phyloP scores from a whole-genome alignment of 306 rosid genomes.

The Cicer yamashitae region DNA sequence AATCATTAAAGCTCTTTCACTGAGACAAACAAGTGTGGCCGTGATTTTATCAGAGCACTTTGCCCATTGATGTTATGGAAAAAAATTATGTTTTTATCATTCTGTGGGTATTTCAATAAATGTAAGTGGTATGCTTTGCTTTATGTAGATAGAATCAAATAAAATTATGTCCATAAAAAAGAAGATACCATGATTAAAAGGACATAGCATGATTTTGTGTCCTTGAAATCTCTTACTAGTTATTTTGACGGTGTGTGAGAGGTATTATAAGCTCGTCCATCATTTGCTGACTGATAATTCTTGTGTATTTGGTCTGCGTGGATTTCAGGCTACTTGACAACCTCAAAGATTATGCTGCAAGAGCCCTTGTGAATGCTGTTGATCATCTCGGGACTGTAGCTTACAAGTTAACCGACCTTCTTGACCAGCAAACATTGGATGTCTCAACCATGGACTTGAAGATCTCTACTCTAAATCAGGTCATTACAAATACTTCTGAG shows the following conservation, averaged over 20 bases:
- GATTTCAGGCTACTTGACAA: conserved; percentile 78
- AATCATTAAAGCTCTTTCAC: conserved; percentile 15
- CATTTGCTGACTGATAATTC: conserved; percentile 4
- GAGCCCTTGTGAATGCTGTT: conserved; percentile 91
- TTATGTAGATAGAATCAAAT: background rate
- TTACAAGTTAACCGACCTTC: conserved; percentile 79
- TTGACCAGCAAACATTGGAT: conserved; percentile 80
- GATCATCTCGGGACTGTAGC: conserved; percentile 99
- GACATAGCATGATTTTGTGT: conserved; percentile 23
- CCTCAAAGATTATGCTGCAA: conserved; percentile 90
- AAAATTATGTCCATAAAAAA: background rate
- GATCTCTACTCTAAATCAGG: conserved; percentile 78
- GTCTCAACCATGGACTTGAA: conserved; percentile 76
- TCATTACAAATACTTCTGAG: conserved; percentile 37
- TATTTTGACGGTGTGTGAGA: background rate
- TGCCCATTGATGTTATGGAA: conserved; percentile 23
- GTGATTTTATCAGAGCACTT: conserved; percentile 1
- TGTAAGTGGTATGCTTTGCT: conserved; percentile 10
- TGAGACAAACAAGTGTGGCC: background rate
- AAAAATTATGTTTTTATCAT: background rate
- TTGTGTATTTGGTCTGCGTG: conserved; percentile 29
- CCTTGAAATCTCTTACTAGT: conserved; percentile 1
- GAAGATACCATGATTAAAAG: conserved; percentile 6
- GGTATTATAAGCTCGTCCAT: background rate
- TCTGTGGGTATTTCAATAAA: conserved; percentile 16